A percentile compares a stretch with the other conserved stretches of the same genome.
Evolutionary conservation across 495 filamentous ascomycete species (phyloP).

Genomic region (Daldinia concentrica): DNA sequence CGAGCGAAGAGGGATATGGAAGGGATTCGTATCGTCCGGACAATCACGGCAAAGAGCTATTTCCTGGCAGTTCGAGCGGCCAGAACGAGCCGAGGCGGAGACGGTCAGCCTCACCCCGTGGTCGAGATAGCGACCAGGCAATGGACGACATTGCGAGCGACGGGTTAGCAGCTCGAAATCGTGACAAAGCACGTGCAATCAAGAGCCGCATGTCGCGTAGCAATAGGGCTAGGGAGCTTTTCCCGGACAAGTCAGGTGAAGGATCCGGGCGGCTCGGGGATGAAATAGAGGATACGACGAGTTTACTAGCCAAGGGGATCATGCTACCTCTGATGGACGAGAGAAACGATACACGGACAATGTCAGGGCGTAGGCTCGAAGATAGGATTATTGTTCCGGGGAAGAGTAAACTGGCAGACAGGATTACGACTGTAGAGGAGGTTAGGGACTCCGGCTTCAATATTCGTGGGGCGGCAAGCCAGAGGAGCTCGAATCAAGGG

Average conservation of each 20-base stretch:
- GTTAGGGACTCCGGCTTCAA: slow-evolving; percentile 49
- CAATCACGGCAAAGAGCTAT: slow-evolving; percentile 62
- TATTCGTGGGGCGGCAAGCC: slow-evolving; percentile 69
- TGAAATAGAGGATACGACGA: slow-evolving; percentile 68
- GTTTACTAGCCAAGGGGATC: slow-evolving; percentile 64
- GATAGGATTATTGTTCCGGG: slow-evolving; percentile 51
- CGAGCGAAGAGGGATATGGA: slow-evolving; percentile 45
- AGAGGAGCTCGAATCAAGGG: slow-evolving; percentile 61
- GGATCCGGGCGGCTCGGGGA: slow-evolving; percentile 69
- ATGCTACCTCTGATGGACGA: slow-evolving; percentile 63
- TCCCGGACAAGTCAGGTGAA: slow-evolving; percentile 64
- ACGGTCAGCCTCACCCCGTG: slow-evolving; percentile 76
- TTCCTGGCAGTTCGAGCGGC: slow-evolving; percentile 51
- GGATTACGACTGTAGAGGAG: slow-evolving; percentile 33
- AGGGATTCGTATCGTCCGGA: slow-evolving; percentile 38
- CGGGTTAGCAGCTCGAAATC: slow-evolving; percentile 51
- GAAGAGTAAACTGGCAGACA: slow-evolving; percentile 34
- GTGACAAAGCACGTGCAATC: slow-evolving; percentile 56
- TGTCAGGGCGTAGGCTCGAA: slow-evolving; percentile 42
- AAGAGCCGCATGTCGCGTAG: slow-evolving; percentile 53
- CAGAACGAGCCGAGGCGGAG: slow-evolving; percentile 63
- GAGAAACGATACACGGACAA: slow-evolving; percentile 41
- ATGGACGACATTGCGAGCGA: slow-evolving; percentile 53
- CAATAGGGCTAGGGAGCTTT: slow-evolving; percentile 68
- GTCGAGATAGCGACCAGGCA: slow-evolving; percentile 65